Conservation (phyloP, 78 protist species). For the Dictyostelium citrinum region DNA sequence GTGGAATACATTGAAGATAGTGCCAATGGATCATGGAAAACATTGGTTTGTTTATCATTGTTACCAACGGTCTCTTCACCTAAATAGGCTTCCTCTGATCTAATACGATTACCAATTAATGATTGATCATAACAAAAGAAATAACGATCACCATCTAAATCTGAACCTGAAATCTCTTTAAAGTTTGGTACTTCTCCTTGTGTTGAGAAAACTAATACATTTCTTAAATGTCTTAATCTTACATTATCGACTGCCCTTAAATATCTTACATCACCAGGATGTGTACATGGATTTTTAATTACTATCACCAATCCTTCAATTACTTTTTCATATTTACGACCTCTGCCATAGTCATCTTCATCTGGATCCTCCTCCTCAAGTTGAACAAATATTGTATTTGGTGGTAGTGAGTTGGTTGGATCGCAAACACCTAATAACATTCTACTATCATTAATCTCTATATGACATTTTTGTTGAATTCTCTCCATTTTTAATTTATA, state of each 20-base stretch:
- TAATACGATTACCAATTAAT: background rate
- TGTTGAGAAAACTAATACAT: slow-evolving; percentile 62
- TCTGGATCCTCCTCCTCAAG: background rate
- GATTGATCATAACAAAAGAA: slow-evolving; percentile 45
- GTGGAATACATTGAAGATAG: background rate
- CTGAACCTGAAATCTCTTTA: slow-evolving; percentile 57
- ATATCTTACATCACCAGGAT: slow-evolving; percentile 80
- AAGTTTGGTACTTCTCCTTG: slow-evolving; percentile 62
- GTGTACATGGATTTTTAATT: slow-evolving; percentile 78
- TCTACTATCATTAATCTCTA: background rate
- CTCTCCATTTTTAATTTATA: background rate
- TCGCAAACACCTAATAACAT: slow-evolving; percentile 58
- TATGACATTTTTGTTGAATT: background rate
- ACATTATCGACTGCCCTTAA: slow-evolving; percentile 1
- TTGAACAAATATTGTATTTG: slow-evolving; percentile 28
- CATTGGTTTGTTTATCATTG: background rate
- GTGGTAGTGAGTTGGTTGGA: slow-evolving; percentile 3
- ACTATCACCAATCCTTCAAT: slow-evolving; percentile 38
- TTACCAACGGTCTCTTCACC: background rate
- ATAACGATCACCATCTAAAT: slow-evolving; percentile 83
- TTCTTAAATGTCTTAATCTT: background rate
- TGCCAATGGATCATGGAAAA: background rate
- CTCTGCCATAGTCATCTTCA: background rate
- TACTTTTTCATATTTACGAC: background rate
- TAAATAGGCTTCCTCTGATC: background rate